Conservation (phyloP, 2,329 filamentous ascomycete species). For the Dryadomyces quercus-mongolicae region DNA sequence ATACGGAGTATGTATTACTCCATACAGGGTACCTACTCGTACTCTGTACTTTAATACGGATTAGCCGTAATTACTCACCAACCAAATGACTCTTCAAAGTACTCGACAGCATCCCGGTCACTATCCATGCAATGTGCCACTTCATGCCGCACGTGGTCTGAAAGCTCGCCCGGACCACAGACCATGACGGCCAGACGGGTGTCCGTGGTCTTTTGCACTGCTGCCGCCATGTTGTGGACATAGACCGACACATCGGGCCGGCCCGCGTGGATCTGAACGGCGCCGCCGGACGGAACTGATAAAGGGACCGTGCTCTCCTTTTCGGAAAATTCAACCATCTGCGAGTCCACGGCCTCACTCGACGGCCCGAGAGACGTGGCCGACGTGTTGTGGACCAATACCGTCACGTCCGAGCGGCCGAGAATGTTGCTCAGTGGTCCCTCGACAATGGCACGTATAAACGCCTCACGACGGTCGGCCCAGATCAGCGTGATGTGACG, state of each 20-base stretch:
- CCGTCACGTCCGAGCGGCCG: slow-evolving; percentile 5
- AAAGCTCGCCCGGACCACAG: slow-evolving; percentile 9
- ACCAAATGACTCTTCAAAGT: slow-evolving; percentile 13
- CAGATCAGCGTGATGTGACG: slow-evolving; percentile 9
- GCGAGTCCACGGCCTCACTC: neutral
- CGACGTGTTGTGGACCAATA: neutral
- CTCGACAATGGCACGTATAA: slow-evolving; percentile 4
- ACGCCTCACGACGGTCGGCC: slow-evolving; percentile 8
- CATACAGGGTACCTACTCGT: too few species aligned
- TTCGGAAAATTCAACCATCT: neutral
- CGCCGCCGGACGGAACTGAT: too few species aligned
- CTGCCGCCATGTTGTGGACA: slow-evolving; percentile 1
- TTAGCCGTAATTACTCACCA: slow-evolving; percentile 10
- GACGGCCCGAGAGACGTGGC: neutral
- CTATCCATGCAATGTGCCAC: slow-evolving; percentile 7
- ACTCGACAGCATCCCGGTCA: slow-evolving; percentile 5
- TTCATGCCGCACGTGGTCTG: slow-evolving; percentile 8
- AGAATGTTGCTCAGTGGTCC: slow-evolving; percentile 1
- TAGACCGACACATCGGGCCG: slow-evolving; percentile 8
- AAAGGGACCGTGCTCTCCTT: neutral
- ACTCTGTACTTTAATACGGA: too few species aligned
- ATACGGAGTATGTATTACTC: neutral
- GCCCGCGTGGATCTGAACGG: slow-evolving; percentile 4
- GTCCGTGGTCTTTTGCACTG: neutral
- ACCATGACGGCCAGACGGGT: slow-evolving; percentile 10